These are phyloP conservation scores for Cornus kousa DNA, from an alignment of 148 eudicot species.

Conservation along the genomic window DNA sequence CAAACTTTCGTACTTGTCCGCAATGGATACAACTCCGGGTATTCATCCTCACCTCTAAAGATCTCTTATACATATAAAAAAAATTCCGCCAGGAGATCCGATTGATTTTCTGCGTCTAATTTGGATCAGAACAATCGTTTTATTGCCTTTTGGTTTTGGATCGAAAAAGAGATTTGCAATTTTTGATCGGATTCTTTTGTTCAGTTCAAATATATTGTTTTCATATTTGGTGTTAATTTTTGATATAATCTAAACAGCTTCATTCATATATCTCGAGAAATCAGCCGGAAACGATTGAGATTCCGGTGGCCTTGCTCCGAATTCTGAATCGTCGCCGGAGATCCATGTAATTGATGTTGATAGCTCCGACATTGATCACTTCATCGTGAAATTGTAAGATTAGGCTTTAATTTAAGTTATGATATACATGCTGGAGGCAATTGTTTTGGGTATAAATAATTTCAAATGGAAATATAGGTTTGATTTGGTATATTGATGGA, in stretches of 20 bases:
- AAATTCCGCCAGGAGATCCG: slow-evolving; percentile 10
- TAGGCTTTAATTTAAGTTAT: neutral
- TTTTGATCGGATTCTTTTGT: neutral
- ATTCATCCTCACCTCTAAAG: neutral
- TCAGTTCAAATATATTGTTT: neutral
- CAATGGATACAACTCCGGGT: neutral
- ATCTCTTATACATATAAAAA: neutral
- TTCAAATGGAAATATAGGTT: slow-evolving; percentile 1
- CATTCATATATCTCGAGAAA: neutral
- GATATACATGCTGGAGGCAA: neutral
- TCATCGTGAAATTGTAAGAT: neutral
- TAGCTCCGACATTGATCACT: neutral
- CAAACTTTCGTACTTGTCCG: neutral
- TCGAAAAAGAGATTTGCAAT: neutral
- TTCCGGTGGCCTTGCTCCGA: neutral
- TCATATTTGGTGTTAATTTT: neutral
- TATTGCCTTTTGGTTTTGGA: neutral
- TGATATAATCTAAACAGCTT: neutral
- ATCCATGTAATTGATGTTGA: neutral
- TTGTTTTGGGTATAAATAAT: neutral
- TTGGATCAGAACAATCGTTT: slow-evolving; percentile 2
- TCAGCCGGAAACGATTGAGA: neutral
- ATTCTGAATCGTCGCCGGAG: neutral
- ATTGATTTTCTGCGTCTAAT: neutral
- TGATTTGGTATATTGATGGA: slow-evolving; percentile 12